These are phyloP conservation scores for Melampsora americana DNA, from an alignment of 1,284 basidiomycete genomes.

Conservation along the genomic window DNA sequence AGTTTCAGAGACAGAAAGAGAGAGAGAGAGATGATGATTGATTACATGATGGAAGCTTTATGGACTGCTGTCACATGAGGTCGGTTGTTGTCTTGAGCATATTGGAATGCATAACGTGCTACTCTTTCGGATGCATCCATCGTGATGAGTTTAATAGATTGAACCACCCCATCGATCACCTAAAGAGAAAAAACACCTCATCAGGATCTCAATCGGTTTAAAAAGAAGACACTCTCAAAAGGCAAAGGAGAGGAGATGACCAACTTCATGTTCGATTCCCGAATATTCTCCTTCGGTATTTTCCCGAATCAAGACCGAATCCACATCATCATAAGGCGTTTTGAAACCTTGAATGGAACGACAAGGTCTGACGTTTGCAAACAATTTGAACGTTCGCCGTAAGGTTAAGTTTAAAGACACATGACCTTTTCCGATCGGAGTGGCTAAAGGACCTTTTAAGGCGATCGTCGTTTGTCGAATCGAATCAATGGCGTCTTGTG, in stretches of 20 bases:
- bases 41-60: constrained; percentile 98
- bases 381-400: constrained; percentile 93
- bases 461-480: constrained; percentile 98
- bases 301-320: constrained; percentile 97
- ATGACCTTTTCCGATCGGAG: constrained; percentile 94
- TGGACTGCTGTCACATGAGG: constrained; percentile 96
- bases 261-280: constrained; percentile 93
- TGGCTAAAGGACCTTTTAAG: constrained; percentile 69
- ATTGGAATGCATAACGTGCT: constrained; percentile 97
- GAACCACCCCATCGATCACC: constrained; percentile 94
- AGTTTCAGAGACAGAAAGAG: background rate
- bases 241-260: constrained; percentile 44
- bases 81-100: constrained; percentile 80
- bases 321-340: constrained; percentile 96
- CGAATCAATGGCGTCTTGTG: constrained; percentile 81
- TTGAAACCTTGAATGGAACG: constrained; percentile 94
- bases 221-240: background rate
- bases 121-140: constrained; percentile 99
- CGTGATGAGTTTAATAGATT: constrained; percentile 99
- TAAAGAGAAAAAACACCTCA: too few species aligned
- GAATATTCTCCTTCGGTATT: constrained; percentile 99
- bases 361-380: constrained; percentile 97
- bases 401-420: constrained; percentile 97
- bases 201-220: background rate
- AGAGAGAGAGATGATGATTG: constrained; percentile 5